Percentiles rank a stretch among this genome's conserved stretches.
Conservation (phyloP, 78 protist species). For the Cavenderia fasciculata region DNA sequence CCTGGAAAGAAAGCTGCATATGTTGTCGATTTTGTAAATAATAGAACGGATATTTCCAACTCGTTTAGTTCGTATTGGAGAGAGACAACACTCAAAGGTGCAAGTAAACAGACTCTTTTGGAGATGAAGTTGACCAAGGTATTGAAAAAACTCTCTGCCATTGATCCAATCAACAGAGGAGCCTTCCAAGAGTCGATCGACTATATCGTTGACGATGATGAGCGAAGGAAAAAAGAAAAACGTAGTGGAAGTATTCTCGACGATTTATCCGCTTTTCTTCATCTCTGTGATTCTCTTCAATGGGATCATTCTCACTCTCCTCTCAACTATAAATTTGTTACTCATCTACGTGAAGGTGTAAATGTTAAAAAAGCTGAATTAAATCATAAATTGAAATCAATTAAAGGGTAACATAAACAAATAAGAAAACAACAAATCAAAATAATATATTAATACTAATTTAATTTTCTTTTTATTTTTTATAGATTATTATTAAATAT, state of each 20-base stretch:
- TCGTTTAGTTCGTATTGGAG: constrained; percentile 63
- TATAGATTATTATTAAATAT: background rate
- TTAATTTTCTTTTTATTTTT: background rate
- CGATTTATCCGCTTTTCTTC: constrained; percentile 24
- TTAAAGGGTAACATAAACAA: constrained; percentile 14
- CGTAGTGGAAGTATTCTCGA: constrained; percentile 22
- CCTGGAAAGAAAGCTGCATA: constrained; percentile 26
- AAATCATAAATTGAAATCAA: background rate
- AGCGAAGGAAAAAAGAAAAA: constrained; percentile 13
- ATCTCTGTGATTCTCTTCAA: constrained; percentile 49
- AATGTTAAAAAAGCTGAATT: background rate
- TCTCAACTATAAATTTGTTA: background rate
- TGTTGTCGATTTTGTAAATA: constrained; percentile 67
- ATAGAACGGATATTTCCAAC: constrained; percentile 35
- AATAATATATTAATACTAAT: background rate
- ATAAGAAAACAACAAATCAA: background rate
- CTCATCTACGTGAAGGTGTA: background rate
- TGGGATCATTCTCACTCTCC: constrained; percentile 32
- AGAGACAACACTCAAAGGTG: constrained; percentile 64
- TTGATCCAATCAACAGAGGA: constrained; percentile 44
- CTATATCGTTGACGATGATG: constrained; percentile 53
- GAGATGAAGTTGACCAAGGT: constrained; percentile 13
- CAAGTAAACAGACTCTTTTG: constrained; percentile 40
- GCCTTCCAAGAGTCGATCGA: constrained; percentile 26
- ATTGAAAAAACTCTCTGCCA: background rate